Evolutionary conservation across 164 flowering plant species (phyloP), one percentile per base, ranked within the genome.

Genomic region (Tinospora cordifolia): DNA sequence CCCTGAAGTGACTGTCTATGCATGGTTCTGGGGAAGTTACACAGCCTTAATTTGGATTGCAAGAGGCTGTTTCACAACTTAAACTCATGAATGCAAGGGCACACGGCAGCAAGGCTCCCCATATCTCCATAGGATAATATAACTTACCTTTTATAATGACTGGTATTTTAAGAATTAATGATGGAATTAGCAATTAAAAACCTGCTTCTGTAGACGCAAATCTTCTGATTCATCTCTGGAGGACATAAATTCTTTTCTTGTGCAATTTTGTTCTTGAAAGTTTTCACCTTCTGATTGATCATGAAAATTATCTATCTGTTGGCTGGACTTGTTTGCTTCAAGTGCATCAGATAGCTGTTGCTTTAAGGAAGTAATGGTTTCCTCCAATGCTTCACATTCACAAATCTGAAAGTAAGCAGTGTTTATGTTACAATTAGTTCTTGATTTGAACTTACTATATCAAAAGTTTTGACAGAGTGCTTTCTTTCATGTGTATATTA

Each of bases 331-430:
- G 65, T 69, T 81, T 17, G 54, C 71, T 38, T 83, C 88, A 58
- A 77, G 69, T 24, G 85, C 86, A 67, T 82, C 88, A 66, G 87
- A 79, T 40, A 91, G 90, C 85, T 90, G 91, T 74, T 88, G 84
- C 76, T 83, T 87, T 76, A 93, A 80, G 74, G 86, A 79, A 70
- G 74, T 73, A 78, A 88, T 66, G 65, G 85, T 84, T 79, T 83
- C 87, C 63, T 88, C 87, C 74, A 89, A 74, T 69, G 73, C 88
- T 82, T 91, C 89, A 72, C 90, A 87, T 75, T 90, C 93, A 69
- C 69, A 38, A n/a, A 81, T 86, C 98, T 93, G 83, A 68, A 25
- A 66, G 58, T 17, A 26, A 40, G 38, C 67, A 22, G 22, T 0
- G n/a, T 25, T 2, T 65, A 65, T 49, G 71, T 77, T 62, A 80